phyloP scores from a whole-genome alignment of 2,329 filamentous ascomycete genomes.

The Fusarium robinianum region DNA sequence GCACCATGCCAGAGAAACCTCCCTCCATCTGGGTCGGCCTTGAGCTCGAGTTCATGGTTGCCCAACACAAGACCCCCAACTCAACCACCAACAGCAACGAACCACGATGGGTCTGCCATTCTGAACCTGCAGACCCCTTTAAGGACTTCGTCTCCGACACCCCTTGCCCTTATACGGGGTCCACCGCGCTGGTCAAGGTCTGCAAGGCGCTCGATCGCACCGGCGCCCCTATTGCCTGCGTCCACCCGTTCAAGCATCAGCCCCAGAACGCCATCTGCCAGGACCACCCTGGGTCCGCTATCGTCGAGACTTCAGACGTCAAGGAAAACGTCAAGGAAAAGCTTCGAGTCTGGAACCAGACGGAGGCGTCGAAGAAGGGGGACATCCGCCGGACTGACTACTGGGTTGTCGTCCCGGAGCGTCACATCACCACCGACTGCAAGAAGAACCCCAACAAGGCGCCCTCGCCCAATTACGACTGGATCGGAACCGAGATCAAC shows the following conservation, averaged over 20 bases:
- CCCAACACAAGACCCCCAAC: slow-evolving; percentile 14
- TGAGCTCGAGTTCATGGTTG: slow-evolving; percentile 38
- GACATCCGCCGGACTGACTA: slow-evolving; percentile 13
- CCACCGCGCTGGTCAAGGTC: slow-evolving; percentile 23
- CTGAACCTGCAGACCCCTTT: slow-evolving; percentile 7
- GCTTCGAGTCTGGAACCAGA: slow-evolving; percentile 29
- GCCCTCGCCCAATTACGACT: slow-evolving; percentile 28
- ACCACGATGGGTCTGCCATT: slow-evolving; percentile 21
- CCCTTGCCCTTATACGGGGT: slow-evolving; percentile 12
- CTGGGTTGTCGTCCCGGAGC: slow-evolving; percentile 32
- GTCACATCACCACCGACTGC: slow-evolving; percentile 28
- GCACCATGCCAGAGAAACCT: slow-evolving; percentile 8
- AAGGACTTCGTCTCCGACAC: slow-evolving; percentile 19
- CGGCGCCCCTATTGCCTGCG: slow-evolving; percentile 29
- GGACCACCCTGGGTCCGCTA: slow-evolving; percentile 7
- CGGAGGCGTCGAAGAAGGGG: not conserved
- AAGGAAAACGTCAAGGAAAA: slow-evolving; percentile 14
- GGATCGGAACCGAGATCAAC: slow-evolving; percentile 36
- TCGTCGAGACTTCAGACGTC: slow-evolving; percentile 15
- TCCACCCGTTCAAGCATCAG: slow-evolving; percentile 1
- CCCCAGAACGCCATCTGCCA: slow-evolving; percentile 9
- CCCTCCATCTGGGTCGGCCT: slow-evolving; percentile 30
- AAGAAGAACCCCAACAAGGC: slow-evolving; percentile 16
- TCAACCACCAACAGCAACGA: slow-evolving; percentile 8
- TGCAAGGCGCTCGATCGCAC: slow-evolving; percentile 27